phyloP scores from a whole-genome alignment of 164 flowering plant species.

The Malania oleifera region DNA sequence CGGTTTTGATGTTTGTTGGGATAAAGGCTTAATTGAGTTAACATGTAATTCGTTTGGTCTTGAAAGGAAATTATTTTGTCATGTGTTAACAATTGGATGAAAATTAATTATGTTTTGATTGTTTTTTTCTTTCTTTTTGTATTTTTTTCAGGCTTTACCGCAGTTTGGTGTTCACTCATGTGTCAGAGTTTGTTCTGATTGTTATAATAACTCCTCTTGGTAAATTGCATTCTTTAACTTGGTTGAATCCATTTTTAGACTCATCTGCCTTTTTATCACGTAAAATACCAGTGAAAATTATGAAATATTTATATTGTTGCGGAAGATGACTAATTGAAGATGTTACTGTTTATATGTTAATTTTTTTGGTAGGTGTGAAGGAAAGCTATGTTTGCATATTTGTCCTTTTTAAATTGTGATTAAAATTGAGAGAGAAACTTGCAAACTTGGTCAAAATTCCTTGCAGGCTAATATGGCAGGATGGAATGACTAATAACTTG shows the following conservation, averaged over 20 bases:
- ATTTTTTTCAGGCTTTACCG: constrained; percentile 48
- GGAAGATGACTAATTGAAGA: neutral
- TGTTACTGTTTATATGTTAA: neutral
- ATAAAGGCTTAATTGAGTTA: too few species aligned
- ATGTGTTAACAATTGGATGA: too few species aligned
- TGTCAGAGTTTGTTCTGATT: constrained; percentile 69
- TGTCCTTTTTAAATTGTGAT: too few species aligned
- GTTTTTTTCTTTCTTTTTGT: neutral
- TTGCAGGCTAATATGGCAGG: too few species aligned
- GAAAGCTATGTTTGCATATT: neutral
- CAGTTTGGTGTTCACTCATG: constrained; percentile 45
- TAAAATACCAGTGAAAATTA: neutral
- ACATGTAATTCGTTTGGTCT: too few species aligned
- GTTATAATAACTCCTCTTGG: constrained; percentile 48
- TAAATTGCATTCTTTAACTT: constrained; percentile 17
- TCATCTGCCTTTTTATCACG: neutral
- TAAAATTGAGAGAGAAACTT: too few species aligned
- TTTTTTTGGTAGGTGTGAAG: neutral
- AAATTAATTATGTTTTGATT: neutral
- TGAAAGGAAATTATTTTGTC: too few species aligned
- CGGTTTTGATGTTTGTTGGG: neutral
- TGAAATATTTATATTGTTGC: neutral
- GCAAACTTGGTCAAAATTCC: too few species aligned
- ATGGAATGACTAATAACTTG: neutral
- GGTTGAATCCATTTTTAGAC: neutral